A percentile compares a stretch with the other conserved stretches of the same genome.
Conservation (phyloP, 208 protist genomes). For the Acanthamoeba lenticulata region DNA sequence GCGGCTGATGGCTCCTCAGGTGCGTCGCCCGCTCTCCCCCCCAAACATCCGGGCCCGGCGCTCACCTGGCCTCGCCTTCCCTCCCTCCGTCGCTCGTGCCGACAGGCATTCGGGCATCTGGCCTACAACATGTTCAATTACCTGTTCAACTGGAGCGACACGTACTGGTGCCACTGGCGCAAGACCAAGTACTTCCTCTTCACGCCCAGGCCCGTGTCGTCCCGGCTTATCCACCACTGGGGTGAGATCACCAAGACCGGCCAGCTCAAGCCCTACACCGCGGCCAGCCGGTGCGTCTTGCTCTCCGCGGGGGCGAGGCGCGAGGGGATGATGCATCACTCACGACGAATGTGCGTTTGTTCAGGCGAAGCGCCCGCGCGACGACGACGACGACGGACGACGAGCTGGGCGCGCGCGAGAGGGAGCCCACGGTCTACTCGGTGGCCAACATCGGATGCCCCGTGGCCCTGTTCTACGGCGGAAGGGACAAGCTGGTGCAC, state of each 20-base stretch:
- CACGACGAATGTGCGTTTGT: no score
- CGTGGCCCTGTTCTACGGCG: constrained; percentile 42
- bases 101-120: not conserved
- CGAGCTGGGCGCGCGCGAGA: not conserved
- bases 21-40: not conserved
- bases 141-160: constrained; percentile 53
- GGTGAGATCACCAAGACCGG: not conserved
- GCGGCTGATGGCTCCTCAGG: not conserved
- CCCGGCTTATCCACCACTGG: constrained; percentile 64
- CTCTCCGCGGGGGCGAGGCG: not conserved
- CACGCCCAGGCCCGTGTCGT: constrained; percentile 4
- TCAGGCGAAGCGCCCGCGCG: not conserved
- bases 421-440: not conserved
- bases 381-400: not conserved
- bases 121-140: constrained; percentile 67
- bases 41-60: not conserved
- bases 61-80: not conserved
- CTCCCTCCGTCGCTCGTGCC: not conserved
- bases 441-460: constrained; percentile 47
- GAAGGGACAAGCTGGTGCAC: constrained; percentile 28
- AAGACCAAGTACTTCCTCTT: constrained; percentile 68
- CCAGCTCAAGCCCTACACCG: not conserved
- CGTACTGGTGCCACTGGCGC: constrained; percentile 12
- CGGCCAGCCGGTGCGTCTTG: not conserved
- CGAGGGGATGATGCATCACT: not conserved